phyloP scores from a whole-genome alignment of 169 alveolate genomes.

The Babesia bovis region DNA sequence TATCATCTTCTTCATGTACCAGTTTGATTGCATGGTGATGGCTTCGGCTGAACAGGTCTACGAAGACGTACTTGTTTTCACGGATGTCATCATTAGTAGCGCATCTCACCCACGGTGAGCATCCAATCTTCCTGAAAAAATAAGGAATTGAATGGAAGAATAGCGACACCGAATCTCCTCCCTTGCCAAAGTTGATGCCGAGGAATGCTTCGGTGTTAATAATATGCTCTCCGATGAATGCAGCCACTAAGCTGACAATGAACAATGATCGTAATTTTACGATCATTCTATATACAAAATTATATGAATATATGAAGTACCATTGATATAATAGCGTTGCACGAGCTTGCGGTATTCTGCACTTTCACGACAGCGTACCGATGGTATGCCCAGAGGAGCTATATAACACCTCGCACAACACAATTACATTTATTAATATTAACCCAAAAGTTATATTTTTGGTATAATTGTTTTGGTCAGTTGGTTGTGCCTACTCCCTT shows the following conservation, averaged over 20 bases:
- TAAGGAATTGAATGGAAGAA: constrained; percentile 16
- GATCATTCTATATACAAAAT: not conserved
- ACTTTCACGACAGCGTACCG: not conserved
- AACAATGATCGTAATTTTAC: not conserved
- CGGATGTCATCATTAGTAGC: constrained; percentile 60
- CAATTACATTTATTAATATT: too few relatives aligned
- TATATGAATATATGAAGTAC: not conserved
- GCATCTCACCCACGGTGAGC: not conserved
- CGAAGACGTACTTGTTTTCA: constrained; percentile 24
- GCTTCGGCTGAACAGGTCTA: constrained; percentile 45
- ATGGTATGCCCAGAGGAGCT: too few relatives aligned
- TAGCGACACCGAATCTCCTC: not conserved
- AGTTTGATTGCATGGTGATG: constrained; percentile 40
- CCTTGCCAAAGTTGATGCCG: constrained; percentile 7
- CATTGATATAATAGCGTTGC: not conserved
- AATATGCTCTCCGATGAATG: not conserved
- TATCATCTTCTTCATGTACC: constrained; percentile 22
- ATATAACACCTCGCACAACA: too few relatives aligned
- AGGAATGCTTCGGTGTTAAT: not conserved
- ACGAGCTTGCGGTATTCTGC: not conserved
- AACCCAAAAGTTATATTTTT: too few relatives aligned
- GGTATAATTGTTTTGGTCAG: constrained; percentile 10
- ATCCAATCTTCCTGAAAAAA: not conserved
- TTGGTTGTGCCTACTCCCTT: constrained; percentile 17
- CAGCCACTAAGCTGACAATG: constrained; percentile 1